Evolutionary conservation across 1,284 basidiomycete genomes (phyloP).

Genomic region (Malassezia caprae): DNA sequence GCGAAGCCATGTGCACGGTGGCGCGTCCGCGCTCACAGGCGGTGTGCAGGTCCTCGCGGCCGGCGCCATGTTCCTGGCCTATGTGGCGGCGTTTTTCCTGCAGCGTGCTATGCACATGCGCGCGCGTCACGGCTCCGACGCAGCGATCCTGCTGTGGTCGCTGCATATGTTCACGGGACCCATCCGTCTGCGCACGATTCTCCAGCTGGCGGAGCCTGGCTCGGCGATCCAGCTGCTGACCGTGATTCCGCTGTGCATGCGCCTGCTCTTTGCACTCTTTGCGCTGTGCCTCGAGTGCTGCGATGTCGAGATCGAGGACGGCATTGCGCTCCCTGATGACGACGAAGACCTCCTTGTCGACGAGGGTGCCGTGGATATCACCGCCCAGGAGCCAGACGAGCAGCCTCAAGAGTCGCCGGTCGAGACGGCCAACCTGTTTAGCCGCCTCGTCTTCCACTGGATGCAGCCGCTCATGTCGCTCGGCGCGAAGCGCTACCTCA

Average conservation of each 20-base stretch:
- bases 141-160: conserved; percentile 76
- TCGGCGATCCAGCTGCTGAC: conserved; percentile 22
- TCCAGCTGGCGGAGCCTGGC: conserved; percentile 22
- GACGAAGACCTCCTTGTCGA: conserved; percentile 12
- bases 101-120: conserved; percentile 61
- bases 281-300: conserved; percentile 35
- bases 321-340: conserved; percentile 15
- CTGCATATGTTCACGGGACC: conserved; percentile 55
- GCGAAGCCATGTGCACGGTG: conserved; percentile 56
- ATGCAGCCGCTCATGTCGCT: conserved; percentile 62
- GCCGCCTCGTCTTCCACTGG: conserved; percentile 60
- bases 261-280: conserved; percentile 23
- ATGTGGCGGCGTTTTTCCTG: conserved; percentile 38
- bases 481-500: conserved; percentile 44
- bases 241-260: conserved; percentile 31
- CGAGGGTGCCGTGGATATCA: conserved; percentile 7
- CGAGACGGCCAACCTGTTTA: conserved; percentile 72
- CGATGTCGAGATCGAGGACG: conserved; percentile 28
- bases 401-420: conserved; percentile 59
- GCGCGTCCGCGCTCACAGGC: conserved; percentile 25
- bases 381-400: neutral
- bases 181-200: conserved; percentile 53
- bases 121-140: conserved; percentile 64
- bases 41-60: conserved; percentile 26
- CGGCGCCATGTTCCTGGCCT: conserved; percentile 19